Evolutionary conservation across 2,329 filamentous ascomycete genomes (phyloP), one percentile per base, ranked within the genome.

Genomic region (Zymoseptoria crescenta): DNA sequence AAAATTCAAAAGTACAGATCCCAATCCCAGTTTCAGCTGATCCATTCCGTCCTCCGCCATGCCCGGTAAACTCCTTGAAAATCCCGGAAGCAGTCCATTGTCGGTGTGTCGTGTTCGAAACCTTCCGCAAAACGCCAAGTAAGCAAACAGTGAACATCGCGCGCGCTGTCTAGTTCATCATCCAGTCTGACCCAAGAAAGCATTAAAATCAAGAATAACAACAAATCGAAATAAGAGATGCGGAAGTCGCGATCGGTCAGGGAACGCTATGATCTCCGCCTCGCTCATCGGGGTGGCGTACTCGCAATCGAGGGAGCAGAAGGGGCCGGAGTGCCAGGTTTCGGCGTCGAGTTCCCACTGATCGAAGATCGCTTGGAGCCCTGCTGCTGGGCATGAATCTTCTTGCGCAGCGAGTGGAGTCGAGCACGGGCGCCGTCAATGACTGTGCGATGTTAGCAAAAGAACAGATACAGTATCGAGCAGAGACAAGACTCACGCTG

Each of bases 401-500:
- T 80, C 68, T 74, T 77, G 63, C 76, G 72, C 16, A 80, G 70
- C 10, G 74, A 68, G 55, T 69, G 66, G 49, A 79, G 74, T 41
- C 78, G 75, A 27, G 67, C 66, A 48, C 72, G 73, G 64, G 76
- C 75, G 62, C 76, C 73, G 56, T 80, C 77, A 52, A 80, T 74
- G 60, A 80, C 78, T 80, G 54, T 48, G 55, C 19, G n/a, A 1
- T 52, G 65, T 75, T 64, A 74, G 69, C 54, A 55, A 6, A 1
- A 41, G 41, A 9, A 35, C 8, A 20, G 9, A 19, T 50, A 27
- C 50, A 21, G 55, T 27, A 16, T 21, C 13, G n/a, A 24, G 8
- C 19, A 57, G 20, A 49, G 13, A 19, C 8, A 10, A 55, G 24
- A 77, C 83, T 77, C 79, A 91, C 88, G 84, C 73, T 87, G 89